Conservation (phyloP, 108 stramenopile genomes). For the Fragilariopsis cylindrus region DNA sequence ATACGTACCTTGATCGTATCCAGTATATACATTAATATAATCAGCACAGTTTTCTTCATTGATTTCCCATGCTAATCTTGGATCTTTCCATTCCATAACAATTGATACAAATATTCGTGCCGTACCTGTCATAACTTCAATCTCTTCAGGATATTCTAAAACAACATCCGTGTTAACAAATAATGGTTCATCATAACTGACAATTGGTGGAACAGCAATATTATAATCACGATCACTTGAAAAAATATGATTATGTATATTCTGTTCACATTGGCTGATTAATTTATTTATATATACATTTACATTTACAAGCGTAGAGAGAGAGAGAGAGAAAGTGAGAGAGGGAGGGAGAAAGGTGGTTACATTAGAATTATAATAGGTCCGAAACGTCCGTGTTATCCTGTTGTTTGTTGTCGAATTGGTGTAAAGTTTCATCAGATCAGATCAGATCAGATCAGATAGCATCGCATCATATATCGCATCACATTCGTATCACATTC, state of each 20-base stretch:
- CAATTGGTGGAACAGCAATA: conserved; percentile 5
- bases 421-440: too few relatives aligned
- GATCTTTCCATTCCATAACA: conserved; percentile 12
- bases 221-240: neutral
- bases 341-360: neutral
- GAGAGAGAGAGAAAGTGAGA: neutral
- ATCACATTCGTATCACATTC: too few relatives aligned
- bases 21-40: conserved; percentile 2
- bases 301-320: too few relatives aligned
- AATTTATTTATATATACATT: too few relatives aligned
- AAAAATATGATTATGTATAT: neutral
- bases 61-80: conserved; percentile 13
- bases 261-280: neutral
- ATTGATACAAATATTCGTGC: conserved; percentile 4
- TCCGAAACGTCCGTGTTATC: too few relatives aligned
- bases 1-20: conserved; percentile 10
- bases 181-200: neutral
- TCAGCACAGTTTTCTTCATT: conserved; percentile 5
- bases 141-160: neutral
- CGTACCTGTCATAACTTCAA: neutral
- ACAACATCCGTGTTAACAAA: neutral
- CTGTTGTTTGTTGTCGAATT: too few relatives aligned
- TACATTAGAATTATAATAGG: neutral
- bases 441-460: too few relatives aligned
- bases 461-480: too few relatives aligned